Evolutionary conservation across 2,329 filamentous ascomycete genomes (phyloP), one percentile per base, ranked within the genome.

Genomic region (Fusarium denticulatum): DNA sequence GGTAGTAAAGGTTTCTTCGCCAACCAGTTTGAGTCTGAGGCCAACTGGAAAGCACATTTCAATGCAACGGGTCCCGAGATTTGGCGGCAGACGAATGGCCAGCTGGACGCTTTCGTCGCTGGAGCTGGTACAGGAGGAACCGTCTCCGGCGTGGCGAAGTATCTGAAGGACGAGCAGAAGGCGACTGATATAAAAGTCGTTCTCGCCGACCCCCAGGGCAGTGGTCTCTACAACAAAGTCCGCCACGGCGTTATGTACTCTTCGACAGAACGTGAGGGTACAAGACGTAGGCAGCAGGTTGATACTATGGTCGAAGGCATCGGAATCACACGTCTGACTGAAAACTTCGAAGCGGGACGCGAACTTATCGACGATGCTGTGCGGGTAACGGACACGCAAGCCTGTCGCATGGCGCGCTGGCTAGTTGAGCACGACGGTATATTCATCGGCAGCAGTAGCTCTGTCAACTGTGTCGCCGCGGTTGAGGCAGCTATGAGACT

Each of bases 211-310:
- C 97, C 96, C 3, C 95, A 97, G 80, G 96, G 96, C 15, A 97
- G 94, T 80, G 96, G 96, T 0, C 85, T 99, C 32, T 98, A 93
- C 86, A 97, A 99, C 84, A 93, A 94, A 79, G 88, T 99, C 74
- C 93, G 93, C 76, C 94, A 96, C 82, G 96, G 96, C 10, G 96
- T 99, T 69, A 97, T 99, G 94, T 99, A 98, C 83, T 93, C 95
- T 67, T 79, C 88, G 2, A 97, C 94, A 36, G 96, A 99, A 84
- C 90, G 89, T 73, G 96, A 99, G 86, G 96, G 96, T 8, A 98
- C 96, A 18, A 88, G 96, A 20, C 88, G 97, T 55, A 88, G 96
- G 67, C 91, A 94, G 77, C 97, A 99, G 83, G 94, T 99, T 59
- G 97, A 99, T 84, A 95, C 93, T 9, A 94, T 99, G 73, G 94